Conservation (phyloP, 495 filamentous ascomycete genomes). For the Aspergillus cavernicola region DNA sequence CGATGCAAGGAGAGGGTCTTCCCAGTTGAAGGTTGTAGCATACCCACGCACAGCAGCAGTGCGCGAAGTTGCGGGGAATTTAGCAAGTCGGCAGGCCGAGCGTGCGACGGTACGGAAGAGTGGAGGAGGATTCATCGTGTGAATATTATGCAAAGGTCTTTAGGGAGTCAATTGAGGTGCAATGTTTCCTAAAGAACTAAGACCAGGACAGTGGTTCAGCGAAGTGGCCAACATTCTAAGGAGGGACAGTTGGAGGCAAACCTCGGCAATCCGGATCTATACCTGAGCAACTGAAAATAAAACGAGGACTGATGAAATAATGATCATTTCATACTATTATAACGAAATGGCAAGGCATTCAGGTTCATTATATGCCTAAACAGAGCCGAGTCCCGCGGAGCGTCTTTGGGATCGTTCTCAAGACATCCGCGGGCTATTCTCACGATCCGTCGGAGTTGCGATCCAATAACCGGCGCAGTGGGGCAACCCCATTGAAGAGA, state of each 20-base stretch:
- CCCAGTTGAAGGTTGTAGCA: conserved; percentile 75
- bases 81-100: conserved; percentile 18
- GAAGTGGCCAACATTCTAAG: background rate
- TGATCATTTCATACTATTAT: too few species aligned
- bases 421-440: conserved; percentile 8
- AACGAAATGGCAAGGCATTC: background rate
- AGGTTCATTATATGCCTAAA: background rate
- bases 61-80: conserved; percentile 7
- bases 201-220: conserved; percentile 6
- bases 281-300: background rate
- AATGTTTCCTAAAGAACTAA: background rate
- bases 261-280: conserved; percentile 14
- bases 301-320: too few species aligned
- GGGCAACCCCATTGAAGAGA: background rate
- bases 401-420: background rate
- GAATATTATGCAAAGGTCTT: background rate
- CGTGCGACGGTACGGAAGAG: conserved; percentile 36
- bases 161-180: background rate
- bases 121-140: conserved; percentile 37
- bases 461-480: conserved; percentile 9
- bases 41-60: conserved; percentile 33
- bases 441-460: conserved; percentile 12
- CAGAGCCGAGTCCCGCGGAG: conserved; percentile 13
- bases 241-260: background rate
- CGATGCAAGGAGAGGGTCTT: conserved; percentile 76